Evolutionary conservation across 257 asterid genomes (phyloP).

Genomic region (Scutellaria galericulata): DNA sequence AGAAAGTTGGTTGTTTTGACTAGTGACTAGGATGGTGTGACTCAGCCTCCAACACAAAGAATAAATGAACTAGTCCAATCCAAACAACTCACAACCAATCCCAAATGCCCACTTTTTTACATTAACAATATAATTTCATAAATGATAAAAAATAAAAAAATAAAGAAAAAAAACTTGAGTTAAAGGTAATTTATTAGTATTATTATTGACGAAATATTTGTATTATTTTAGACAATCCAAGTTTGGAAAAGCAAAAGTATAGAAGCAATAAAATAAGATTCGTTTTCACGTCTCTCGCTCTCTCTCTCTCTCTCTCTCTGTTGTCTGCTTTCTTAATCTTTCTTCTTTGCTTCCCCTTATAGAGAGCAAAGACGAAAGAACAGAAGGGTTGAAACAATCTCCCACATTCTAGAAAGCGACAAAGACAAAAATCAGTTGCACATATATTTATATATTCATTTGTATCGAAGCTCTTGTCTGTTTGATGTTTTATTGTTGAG

Average conservation of each 20-base stretch:
- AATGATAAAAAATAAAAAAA: too few relatives aligned
- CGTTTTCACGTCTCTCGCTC: conserved; percentile 50
- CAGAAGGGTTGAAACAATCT: conserved; percentile 44
- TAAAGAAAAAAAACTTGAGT: too few relatives aligned
- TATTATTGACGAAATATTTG: too few relatives aligned
- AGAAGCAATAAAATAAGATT: conserved; percentile 38
- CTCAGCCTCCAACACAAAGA: conserved; percentile 26
- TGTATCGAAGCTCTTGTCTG: conserved; percentile 29
- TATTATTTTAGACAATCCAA: too few relatives aligned
- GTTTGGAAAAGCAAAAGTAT: conserved; percentile 20
- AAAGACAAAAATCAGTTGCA: conserved; percentile 9
- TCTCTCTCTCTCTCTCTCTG: conserved; percentile 34
- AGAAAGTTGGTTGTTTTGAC: conserved; percentile 1
- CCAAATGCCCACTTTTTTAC: too few relatives aligned
- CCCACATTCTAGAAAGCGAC: conserved; percentile 19
- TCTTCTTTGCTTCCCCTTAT: conserved; percentile 58
- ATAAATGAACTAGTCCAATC: not conserved
- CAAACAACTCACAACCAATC: not conserved
- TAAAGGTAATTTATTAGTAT: too few relatives aligned
- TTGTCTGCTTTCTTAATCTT: conserved; percentile 43
- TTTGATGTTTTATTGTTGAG: conserved; percentile 39
- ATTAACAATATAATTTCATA: too few relatives aligned
- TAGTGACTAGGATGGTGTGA: conserved; percentile 32
- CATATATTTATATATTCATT: not conserved
- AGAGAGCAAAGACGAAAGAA: conserved; percentile 42